Base-by-base conservation (phyloP, 2,329 filamentous ascomycete species). In the Epichloe aotearoae region DNA sequence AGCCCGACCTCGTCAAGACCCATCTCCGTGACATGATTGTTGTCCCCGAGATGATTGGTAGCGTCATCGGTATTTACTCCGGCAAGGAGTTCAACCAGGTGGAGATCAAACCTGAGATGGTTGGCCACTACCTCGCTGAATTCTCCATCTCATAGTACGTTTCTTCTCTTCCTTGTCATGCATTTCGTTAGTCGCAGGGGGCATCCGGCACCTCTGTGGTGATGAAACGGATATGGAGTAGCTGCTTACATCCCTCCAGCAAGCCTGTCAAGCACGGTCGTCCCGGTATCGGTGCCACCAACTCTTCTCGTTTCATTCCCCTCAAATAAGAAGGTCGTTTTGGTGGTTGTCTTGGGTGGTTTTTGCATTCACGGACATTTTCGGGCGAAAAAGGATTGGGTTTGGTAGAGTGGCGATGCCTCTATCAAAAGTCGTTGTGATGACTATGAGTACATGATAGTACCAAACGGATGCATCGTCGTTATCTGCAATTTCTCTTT, bases 71-170 rank as follows among this genome's bases (percentile, higher is more conserved):
- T 72, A 93, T 98, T 81, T 98, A 98, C 87, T 95, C 88, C 63
- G 93, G 93, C 72, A 98, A 98, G 86, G 90, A 97, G 77, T 98
- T 98, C 87, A 98, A 98, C 86, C 91, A 96, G 83, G 90, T 98
- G 66, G 93, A 98, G 77, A 93, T 98, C 80, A 96, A 96, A 85
- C 93, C 93, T 66, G 93, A 98, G 83, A 98, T 98, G 93, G 93
- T 98, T 75, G 93, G 93, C 73, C 91, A 97, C 82, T 96, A 96
- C 82, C 82, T 98, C 62, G 93, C 81, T 69, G 93, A 98, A 79
- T 98, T 98, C 83, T 96, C 90, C 63, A 98, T 98, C 80, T 93
- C 91, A 79, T 98, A 98, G 88, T 95, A 86, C 66, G 88, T 88
- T 23, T 15, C 10, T 12, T 46, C 11, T 46, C 5, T 34, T 1